Evolutionary conservation across 2,329 filamentous ascomycete species (phyloP).

Genomic region (Chaetomium olivaceum): DNA sequence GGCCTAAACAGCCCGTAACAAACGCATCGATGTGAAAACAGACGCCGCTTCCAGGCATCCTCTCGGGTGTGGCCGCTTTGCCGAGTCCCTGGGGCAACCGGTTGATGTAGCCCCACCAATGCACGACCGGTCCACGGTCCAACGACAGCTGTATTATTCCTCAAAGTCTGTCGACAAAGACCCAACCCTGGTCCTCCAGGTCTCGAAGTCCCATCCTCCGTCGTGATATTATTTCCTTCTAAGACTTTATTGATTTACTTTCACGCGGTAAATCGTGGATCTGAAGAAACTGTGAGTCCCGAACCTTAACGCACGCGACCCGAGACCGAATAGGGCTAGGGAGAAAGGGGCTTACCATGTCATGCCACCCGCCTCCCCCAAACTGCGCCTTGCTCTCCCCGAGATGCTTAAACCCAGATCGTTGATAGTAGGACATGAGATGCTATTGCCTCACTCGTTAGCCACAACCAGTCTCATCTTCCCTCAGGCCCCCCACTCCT

Average conservation of each 20-base stretch:
- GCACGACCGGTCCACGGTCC: not conserved
- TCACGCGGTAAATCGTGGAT: slow-evolving; percentile 32
- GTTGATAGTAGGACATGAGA: slow-evolving; percentile 72
- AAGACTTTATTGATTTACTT: slow-evolving; percentile 18
- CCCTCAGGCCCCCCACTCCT: not conserved
- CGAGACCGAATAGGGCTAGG: not conserved
- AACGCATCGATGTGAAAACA: not conserved
- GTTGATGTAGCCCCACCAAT: not conserved
- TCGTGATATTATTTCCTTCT: not conserved
- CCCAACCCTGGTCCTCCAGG: not conserved
- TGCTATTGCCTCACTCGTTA: slow-evolving; percentile 44
- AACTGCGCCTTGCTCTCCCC: slow-evolving; percentile 71
- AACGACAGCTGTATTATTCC: too few species aligned
- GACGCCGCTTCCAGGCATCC: not conserved
- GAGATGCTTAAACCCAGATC: slow-evolving; percentile 68
- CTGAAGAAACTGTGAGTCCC: slow-evolving; percentile 24
- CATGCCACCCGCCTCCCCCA: slow-evolving; percentile 77
- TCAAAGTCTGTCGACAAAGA: not conserved
- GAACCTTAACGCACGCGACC: not conserved
- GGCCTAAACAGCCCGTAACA: not conserved
- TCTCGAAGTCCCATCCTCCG: not conserved
- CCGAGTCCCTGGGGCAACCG: not conserved
- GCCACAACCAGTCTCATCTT: not conserved
- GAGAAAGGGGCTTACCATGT: slow-evolving; percentile 62
- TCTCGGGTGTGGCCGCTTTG: not conserved